phyloP scores from a whole-genome alignment of 2,329 filamentous ascomycete species.

The Leptographium radiaticola region DNA sequence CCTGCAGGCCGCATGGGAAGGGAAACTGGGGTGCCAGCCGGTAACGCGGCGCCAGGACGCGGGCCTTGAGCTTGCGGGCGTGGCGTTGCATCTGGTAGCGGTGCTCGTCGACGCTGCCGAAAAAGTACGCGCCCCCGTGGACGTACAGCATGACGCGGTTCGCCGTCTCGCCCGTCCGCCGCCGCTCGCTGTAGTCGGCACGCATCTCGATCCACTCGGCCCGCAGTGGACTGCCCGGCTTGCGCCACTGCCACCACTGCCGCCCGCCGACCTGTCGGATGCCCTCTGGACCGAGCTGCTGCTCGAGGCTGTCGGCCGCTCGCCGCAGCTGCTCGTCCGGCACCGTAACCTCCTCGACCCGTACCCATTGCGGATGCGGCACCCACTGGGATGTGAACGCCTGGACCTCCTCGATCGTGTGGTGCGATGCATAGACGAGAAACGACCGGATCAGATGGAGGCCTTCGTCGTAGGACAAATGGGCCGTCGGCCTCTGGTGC shows the following conservation, averaged over 20 bases:
- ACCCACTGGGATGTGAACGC: conserved; percentile 87
- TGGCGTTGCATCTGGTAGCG: conserved; percentile 97
- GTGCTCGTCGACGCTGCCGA: conserved; percentile 90
- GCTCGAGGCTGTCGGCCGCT: conserved; percentile 53
- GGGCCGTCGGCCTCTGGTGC: conserved; percentile 69
- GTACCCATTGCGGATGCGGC: conserved; percentile 78
- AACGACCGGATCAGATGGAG: conserved; percentile 79
- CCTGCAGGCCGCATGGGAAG: conserved; percentile 84
- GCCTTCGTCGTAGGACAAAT: conserved; percentile 90
- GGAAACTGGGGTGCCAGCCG: conserved; percentile 86
- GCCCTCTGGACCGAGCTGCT: conserved; percentile 67
- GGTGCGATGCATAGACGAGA: conserved; percentile 69
- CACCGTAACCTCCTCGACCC: conserved; percentile 57
- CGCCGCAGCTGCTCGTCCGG: conserved; percentile 47
- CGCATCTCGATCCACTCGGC: conserved; percentile 98
- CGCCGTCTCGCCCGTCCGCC: conserved; percentile 43
- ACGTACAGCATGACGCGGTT: conserved; percentile 84
- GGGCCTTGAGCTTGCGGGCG: conserved; percentile 82
- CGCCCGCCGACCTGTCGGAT: conserved; percentile 64
- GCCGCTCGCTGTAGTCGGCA: conserved; percentile 61
- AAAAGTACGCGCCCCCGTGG: conserved; percentile 90
- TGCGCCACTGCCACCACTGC: conserved; percentile 84
- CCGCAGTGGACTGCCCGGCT: conserved; percentile 49
- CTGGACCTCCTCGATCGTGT: conserved; percentile 88
- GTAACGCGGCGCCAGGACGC: conserved; percentile 78